phyloP scores from a whole-genome alignment of 371 early-diverging fungal genomes.

The Umbelopsis sp. region DNA sequence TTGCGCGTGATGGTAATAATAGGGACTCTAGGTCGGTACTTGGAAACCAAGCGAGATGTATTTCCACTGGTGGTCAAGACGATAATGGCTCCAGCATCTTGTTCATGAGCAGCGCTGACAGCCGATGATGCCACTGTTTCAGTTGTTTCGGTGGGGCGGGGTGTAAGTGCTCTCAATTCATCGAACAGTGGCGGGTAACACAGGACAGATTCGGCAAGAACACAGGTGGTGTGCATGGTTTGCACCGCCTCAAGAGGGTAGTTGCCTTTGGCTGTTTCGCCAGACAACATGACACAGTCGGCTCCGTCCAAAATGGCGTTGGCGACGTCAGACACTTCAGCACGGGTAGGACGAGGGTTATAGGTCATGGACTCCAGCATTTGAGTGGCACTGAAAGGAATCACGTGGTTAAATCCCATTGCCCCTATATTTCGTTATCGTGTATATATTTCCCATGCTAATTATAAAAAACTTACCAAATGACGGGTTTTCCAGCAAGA shows the following conservation, averaged over 20 bases:
- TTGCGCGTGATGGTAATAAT: constrained; percentile 91
- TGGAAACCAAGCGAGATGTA: constrained; percentile 91
- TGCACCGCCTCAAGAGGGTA: constrained; percentile 79
- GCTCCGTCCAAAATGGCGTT: constrained; percentile 98
- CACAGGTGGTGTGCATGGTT: constrained; percentile 80
- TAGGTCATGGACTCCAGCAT: constrained; percentile 99
- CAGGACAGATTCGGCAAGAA: constrained; percentile 77
- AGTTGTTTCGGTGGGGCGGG: constrained; percentile 78
- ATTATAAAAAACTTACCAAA: constrained; percentile 57
- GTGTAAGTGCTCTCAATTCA: constrained; percentile 77
- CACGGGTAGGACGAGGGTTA: constrained; percentile 97
- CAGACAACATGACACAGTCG: constrained; percentile 99
- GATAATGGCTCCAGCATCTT: constrained; percentile 86
- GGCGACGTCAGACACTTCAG: constrained; percentile 98
- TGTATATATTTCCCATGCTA: background rate
- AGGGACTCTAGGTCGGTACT: constrained; percentile 93
- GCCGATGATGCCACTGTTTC: constrained; percentile 96
- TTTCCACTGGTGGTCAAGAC: constrained; percentile 81
- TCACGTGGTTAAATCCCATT: background rate
- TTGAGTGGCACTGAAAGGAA: constrained; percentile 83
- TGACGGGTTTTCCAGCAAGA: constrained; percentile 94
- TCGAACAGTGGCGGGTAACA: constrained; percentile 82
- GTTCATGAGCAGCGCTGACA: constrained; percentile 87
- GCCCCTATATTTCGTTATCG: background rate
- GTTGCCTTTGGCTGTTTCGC: constrained; percentile 95